Base-by-base conservation (phyloP, 208 protist species). In the Naegleria fowleri region DNA sequence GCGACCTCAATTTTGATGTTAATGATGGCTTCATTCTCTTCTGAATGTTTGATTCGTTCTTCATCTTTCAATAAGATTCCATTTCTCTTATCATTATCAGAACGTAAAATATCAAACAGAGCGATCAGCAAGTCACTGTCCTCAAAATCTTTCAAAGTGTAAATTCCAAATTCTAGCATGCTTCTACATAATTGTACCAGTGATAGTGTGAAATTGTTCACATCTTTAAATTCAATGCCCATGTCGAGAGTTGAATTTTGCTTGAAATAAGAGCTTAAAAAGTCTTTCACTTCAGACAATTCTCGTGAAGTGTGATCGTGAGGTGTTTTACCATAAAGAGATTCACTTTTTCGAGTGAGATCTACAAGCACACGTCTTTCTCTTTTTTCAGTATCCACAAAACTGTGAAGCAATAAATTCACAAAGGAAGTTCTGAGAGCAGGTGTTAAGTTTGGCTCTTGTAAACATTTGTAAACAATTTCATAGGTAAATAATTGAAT, bases 141-240 rank as follows among this genome's bases (percentile, higher is more conserved):
- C 36, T 36, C 67, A 36, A 79, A 79, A 33, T 79, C 67, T 79
- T 79, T 36, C 67, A 79, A 29, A 25, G n/a, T 40, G 38, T 51
- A 86, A 86, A 86, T 86, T n/a, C 83, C 83, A 86, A 86, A 86
- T 86, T 86, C 39, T 33, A 86, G 7, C 83, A 86, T 51, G n/a
- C 11, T 51, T 51, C 16, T 29, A 48, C 83, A 86, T 5, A 85
- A 43, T 29, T 43, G 13, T 0, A 25, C 38, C 15, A 85, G 79
- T 5, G 38, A 43, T 25, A 85, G 15, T 36, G 25, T 79, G 9
- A 79, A 79, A 79, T 36, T 79, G 25, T 79, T 79, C 0, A 36
- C 29, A 36, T 79, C 67, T 79, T 13, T 79, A 19, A 36, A 13
- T 4, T 67, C 55, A 4, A 29, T 22, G 9, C 29, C 16, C 19